A percentile compares a stretch with the other conserved stretches of the same genome.
These are phyloP conservation scores for Sideroxylon spinosum DNA, from an alignment of 179 eudicot genomes.

Conservation along the genomic window DNA sequence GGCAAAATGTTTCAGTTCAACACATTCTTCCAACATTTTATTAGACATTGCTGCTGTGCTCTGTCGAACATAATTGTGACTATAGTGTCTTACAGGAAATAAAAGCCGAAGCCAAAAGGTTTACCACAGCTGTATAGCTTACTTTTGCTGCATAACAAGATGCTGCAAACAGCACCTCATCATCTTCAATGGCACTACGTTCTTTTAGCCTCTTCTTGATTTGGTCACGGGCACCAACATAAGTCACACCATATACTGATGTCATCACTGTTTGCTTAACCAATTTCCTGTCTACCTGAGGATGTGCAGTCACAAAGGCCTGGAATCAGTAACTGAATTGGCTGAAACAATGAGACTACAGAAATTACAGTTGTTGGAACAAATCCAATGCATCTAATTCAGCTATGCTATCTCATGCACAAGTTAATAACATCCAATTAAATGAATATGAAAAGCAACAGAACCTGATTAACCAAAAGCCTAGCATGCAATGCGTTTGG, in stretches of 20 bases:
- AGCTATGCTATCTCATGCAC: background rate
- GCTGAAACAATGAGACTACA: background rate
- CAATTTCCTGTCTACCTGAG: conserved; percentile 85
- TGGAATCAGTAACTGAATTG: background rate
- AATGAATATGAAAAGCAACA: background rate
- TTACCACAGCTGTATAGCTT: conserved; percentile 20
- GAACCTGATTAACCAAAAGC: conserved; percentile 72
- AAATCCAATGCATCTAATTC: background rate
- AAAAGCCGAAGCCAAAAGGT: background rate
- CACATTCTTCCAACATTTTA: background rate
- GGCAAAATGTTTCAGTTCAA: background rate
- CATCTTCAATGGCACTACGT: conserved; percentile 59
- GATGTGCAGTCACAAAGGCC: background rate
- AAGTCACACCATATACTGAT: conserved; percentile 95
- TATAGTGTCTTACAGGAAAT: background rate
- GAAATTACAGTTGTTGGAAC: background rate
- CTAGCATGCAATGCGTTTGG: conserved; percentile 63
- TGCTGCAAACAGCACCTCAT: conserved; percentile 55
- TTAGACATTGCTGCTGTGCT: background rate
- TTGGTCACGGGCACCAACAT: conserved; percentile 94
- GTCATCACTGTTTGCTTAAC: conserved; percentile 99
- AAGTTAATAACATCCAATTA: background rate
- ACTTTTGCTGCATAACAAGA: conserved; percentile 93
- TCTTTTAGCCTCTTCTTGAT: conserved; percentile 87
- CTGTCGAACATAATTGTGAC: background rate